Base-by-base conservation (phyloP, 2,329 filamentous ascomycete species). In the Thyridium curvatum region DNA sequence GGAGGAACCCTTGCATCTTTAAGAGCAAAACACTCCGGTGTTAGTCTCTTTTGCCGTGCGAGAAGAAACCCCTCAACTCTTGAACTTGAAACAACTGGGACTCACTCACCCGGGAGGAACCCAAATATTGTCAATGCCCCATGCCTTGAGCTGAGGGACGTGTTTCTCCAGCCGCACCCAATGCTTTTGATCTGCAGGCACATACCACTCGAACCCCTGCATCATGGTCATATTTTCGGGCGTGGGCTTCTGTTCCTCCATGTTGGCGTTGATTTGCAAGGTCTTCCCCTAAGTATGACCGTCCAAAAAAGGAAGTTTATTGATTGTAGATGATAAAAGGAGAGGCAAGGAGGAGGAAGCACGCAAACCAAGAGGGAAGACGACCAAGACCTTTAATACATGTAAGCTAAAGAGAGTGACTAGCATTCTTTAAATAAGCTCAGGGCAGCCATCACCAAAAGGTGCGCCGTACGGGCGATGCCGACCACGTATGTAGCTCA, bases 131-230 rank as follows among this genome's bases (percentile, higher is more conserved):
- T 79, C 73, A 41, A 86, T 68, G 2, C 83, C 82, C 38, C 79
- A 72, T 1, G 66, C 63, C 51, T 78, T 77, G 12, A 86, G 65
- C 29, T 68, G 67, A 0, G 76, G 71, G 2, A 84, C 53, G 4
- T 71, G 69, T 35, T 68, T 65, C 30, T 65, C 62, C 2, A 85
- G 71, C 13, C 81, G 74, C 36, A 69, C 62, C 74, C 79, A 86
- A 58, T 86, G 82, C 45, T 69, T 65, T 43, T 74, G 62, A 41
- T 82, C 75, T 30, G 72, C 74, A 3, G 80, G 79, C 6, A 81
- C 73, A 51, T 86, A 80, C 83, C 83, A 87, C 64, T 87, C 83
- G 52, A 85, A 86, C 12, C 71, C 77, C 60, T 87, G 81, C 57
- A 86, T 71, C 61, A 86, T 74, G 37, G 77, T 72, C 52, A 62